Evolutionary conservation across 2,329 filamentous ascomycete genomes (phyloP), one percentile per base, ranked within the genome.

Genomic region (Bertia moriformis): DNA sequence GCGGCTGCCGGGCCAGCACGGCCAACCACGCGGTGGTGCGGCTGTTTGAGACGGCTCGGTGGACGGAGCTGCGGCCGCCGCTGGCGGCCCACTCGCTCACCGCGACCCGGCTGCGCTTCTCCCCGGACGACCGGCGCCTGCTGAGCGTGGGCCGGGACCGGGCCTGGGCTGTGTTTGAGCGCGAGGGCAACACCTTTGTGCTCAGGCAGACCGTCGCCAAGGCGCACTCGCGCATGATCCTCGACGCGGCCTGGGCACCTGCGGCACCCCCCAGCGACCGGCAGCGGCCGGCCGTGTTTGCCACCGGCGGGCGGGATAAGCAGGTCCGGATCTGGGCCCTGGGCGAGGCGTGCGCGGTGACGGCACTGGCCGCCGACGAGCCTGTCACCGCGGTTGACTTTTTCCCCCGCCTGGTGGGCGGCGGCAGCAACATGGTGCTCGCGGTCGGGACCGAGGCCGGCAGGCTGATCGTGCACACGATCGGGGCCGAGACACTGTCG

Each of bases 1-100:
- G 88, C 40, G 87, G 91, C 2, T 98, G 91, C 64, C 85, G 83
- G 51, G 91, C 91, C 15, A 93, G 81, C 53, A 93, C 87, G 1
- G 68, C 89, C 41, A 89, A 95, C 56, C 91, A 98, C 54, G 91
- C 91, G 32, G 88, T 96, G 29, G 85, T 98, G 49, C 77, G 91
- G 15, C 59, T 98, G 4, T 96, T 93, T 53, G 86, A 93, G 54
- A 91, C 88, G 12, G 70, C 68, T 22, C 73, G 73, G 35, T 98
- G 91, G 91, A 81, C 85, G n/a, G 87, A 98, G 60, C 65, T 95
- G 32, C 78, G 75, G 42, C 88, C 89, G 2, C 73, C 89, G 0
- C 66, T 98, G 19, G 71, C 75, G n/a, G 82, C 83, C 1, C 91
- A 98, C 59, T 77, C 82, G 0, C 67, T 96, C 39, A 98, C 91